Evolutionary conservation across 2,329 filamentous ascomycete genomes (phyloP), one percentile per base, ranked within the genome.

Genomic region (Dendryphion nanum): DNA sequence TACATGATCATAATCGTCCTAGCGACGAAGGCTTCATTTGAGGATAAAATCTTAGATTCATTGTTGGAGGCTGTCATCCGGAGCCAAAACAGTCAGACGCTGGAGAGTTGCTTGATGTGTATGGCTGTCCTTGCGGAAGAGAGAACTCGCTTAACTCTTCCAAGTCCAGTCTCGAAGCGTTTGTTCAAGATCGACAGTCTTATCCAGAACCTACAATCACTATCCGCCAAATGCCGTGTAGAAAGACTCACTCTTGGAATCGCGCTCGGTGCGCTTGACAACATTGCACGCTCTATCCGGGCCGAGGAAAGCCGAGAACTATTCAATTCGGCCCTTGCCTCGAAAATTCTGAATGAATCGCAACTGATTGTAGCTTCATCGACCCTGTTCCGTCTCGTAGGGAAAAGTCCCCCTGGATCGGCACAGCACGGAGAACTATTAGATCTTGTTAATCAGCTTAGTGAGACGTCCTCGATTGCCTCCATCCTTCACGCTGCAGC

Each of bases 1-100:
- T 97, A 95, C 64, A 95, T 96, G 85, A 82, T 95, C 15, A 78
- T 90, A 39, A 81, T 89, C 5, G 82, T 97, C 33, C 77, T 97
- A 45, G 89, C 88, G 5, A 83, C 87, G 33, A 95, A 95, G 66
- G 83, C 85, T 1, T 77, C 79, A 33, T 75, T 97, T 12, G 81
- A 86, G 32, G 89, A 97, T 53, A 78, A 79, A 40, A 79, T 90
- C 2, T 73, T 97, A n/a, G 82, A 86, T 37, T 83, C 84, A 1
- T 77, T 98, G 56, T 95, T 97, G 89, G 87, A 95, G 55, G 88
- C 90, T 46, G 79, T 95, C 21, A 83, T 86, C 6, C 70, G 77
- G 18, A 87, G 86, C 6, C 94, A 89, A 82, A 85, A 81, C 2
- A 68, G 74, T 30, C 83, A 89, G 43, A 94, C 86, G 1, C 66